Evolutionary conservation across 2,329 filamentous ascomycete genomes (phyloP), one percentile per base, ranked within the genome.

Genomic region (Calonectria montana): DNA sequence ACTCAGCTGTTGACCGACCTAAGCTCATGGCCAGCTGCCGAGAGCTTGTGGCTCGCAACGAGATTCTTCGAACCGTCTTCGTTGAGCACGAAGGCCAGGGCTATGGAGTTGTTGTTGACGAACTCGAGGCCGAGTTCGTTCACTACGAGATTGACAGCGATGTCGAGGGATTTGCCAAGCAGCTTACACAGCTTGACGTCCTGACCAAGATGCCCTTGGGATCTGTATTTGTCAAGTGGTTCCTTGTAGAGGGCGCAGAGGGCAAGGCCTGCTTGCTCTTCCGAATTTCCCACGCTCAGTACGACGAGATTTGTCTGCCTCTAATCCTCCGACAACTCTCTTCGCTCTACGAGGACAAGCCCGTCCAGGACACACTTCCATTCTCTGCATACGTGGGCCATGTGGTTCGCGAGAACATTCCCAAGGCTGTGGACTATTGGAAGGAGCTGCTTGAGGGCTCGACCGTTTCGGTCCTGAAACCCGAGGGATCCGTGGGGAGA

Each of bases 251-350:
- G 68, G 77, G 77, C 21, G 72, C 72, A 70, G 61, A 78, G 43
- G 77, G 75, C 37, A 74, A 79, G 35, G 84, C 82, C 39, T 86
- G 83, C 59, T 87, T 93, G 16, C 83, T 89, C 70, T 87, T 92
- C 79, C 88, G 91, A 68, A 88, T 94, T 67, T 93, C 91, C 0
- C 92, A 94, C 80, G 90, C 91, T 0, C 91, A 93, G 75, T 93
- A 93, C 78, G 92, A 94, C 74, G 92, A 92, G 73, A 91, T 93
- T 25, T 93, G 89, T 74, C 86, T 93, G 10, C 89, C 91, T 0
- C 83, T 59, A 6, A 86, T 93, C 23, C 87, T 93, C 69, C 86
- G 86, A 21, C 90, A 92, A 77, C 87, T 93, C 47, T 89, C 88
- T 3, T 85, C 86, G 0, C 83, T 92, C 7, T 83, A 83, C 71